A percentile compares a stretch with the other conserved stretches of the same genome.
Conservation (phyloP, 2,329 filamentous ascomycete genomes). For the Colletotrichum magnum region DNA sequence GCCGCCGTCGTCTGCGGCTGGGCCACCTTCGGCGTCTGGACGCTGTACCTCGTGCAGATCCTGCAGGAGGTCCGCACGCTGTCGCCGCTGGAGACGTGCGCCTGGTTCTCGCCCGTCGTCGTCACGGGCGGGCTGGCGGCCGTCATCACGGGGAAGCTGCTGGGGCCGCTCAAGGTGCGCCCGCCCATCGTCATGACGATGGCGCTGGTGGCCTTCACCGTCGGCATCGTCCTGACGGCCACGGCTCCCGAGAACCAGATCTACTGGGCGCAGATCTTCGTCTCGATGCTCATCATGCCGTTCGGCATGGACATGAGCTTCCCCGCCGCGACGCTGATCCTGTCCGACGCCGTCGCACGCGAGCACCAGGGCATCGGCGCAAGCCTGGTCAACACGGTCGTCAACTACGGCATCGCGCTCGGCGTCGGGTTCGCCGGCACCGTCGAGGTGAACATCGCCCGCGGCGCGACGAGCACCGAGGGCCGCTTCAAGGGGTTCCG, state of each 20-base stretch:
- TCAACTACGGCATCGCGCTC: constrained; percentile 78
- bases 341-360: constrained; percentile 66
- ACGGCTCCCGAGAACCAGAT: constrained; percentile 66
- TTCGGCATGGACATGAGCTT: constrained; percentile 79
- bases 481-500: constrained; percentile 52
- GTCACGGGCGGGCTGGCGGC: constrained; percentile 61
- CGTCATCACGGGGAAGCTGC: constrained; percentile 58
- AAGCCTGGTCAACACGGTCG: constrained; percentile 73
- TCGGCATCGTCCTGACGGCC: constrained; percentile 59
- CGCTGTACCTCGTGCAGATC: constrained; percentile 66
- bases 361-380: constrained; percentile 63
- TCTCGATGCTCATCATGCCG: constrained; percentile 69
- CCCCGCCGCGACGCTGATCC: constrained; percentile 72
- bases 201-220: constrained; percentile 59
- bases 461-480: constrained; percentile 38
- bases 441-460: constrained; percentile 62
- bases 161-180: constrained; percentile 53
- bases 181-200: constrained; percentile 60
- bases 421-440: constrained; percentile 77
- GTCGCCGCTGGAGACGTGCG: constrained; percentile 59
- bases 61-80: constrained; percentile 59
- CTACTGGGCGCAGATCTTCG: constrained; percentile 77
- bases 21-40: constrained; percentile 68
- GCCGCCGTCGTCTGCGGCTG: constrained; percentile 67
- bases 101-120: constrained; percentile 61